A percentile compares a stretch with the other conserved stretches of the same genome.
phyloP scores from a whole-genome alignment of 2,329 filamentous ascomycete genomes.

The Talaromyces verruculosus region DNA sequence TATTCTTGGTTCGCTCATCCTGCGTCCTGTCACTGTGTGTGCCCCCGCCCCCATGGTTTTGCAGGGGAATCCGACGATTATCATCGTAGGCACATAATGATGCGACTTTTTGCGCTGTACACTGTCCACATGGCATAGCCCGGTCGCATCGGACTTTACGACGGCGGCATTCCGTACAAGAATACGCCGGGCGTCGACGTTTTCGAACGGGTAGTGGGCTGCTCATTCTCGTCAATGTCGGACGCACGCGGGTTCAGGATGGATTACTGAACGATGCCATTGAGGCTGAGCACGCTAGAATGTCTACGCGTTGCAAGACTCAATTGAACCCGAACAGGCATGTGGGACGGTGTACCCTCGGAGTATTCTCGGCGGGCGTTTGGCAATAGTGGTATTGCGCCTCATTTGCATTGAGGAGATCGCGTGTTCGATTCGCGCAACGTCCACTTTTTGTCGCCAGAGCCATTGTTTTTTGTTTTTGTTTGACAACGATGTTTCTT shows the following conservation, averaged over 20 bases:
- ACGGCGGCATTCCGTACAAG: conserved; percentile 33
- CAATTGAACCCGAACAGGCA: too few species aligned
- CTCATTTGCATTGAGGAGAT: conserved; percentile 14
- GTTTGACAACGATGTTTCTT: neutral
- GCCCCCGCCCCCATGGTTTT: neutral
- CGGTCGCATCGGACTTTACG: conserved; percentile 36
- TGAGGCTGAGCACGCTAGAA: neutral
- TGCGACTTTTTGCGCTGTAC: conserved; percentile 22
- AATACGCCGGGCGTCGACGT: conserved; percentile 27
- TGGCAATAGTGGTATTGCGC: conserved; percentile 14
- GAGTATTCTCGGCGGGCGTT: neutral
- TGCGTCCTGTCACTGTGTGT: neutral
- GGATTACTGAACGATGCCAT: neutral
- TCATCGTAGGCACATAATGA: conserved; percentile 24
- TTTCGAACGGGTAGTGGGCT: conserved; percentile 15
- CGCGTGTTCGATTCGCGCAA: conserved; percentile 13
- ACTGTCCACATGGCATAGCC: conserved; percentile 28
- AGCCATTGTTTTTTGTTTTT: neutral
- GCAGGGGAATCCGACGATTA: neutral
- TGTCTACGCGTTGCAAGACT: neutral
- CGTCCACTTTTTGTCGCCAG: neutral
- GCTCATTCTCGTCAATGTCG: neutral
- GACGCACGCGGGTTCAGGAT: too few species aligned
- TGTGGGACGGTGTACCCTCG: neutral
- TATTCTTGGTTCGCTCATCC: neutral